Evolutionary conservation across 176 grass and related monocot genomes (phyloP).

Genomic region (Phoenix roebelenii): DNA sequence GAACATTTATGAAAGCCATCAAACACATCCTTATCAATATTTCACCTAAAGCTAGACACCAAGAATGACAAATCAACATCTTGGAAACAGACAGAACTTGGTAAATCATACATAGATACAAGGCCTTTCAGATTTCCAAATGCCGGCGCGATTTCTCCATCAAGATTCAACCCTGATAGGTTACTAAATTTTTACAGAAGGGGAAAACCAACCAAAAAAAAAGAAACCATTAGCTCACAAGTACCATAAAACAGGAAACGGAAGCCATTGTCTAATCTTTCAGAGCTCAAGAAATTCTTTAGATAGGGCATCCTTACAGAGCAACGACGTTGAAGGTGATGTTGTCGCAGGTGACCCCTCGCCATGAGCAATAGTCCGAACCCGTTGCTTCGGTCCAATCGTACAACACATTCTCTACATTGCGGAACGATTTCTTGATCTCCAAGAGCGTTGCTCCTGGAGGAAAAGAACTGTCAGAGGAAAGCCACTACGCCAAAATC

Average conservation of each 20-base stretch:
- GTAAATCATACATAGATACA: slow-evolving; percentile 52
- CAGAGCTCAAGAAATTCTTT: neutral
- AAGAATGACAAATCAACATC: too few relatives aligned
- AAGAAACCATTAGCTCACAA: neutral
- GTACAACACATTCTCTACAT: slow-evolving; percentile 85
- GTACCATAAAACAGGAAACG: neutral
- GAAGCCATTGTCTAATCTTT: neutral
- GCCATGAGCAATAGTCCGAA: slow-evolving; percentile 68
- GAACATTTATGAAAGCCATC: too few relatives aligned
- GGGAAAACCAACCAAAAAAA: slow-evolving; percentile 3
- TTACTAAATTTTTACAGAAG: slow-evolving; percentile 45
- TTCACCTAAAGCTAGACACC: too few relatives aligned
- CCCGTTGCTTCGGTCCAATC: slow-evolving; percentile 59
- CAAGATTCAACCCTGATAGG: slow-evolving; percentile 75
- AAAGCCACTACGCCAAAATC: too few relatives aligned
- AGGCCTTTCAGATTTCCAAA: slow-evolving; percentile 70
- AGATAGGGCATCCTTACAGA: slow-evolving; percentile 42
- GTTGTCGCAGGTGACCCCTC: slow-evolving; percentile 88
- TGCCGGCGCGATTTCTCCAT: slow-evolving; percentile 84
- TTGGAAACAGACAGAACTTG: too few relatives aligned
- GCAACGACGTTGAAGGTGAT: slow-evolving; percentile 77
- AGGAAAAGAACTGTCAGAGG: neutral
- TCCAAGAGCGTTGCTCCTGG: slow-evolving; percentile 71
- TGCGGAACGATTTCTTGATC: slow-evolving; percentile 94
- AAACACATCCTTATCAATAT: too few relatives aligned